Percentiles rank a stretch among this genome's conserved stretches.
Conservation (phyloP, 2,329 filamentous ascomycete species). For the Ophiostoma montium region DNA sequence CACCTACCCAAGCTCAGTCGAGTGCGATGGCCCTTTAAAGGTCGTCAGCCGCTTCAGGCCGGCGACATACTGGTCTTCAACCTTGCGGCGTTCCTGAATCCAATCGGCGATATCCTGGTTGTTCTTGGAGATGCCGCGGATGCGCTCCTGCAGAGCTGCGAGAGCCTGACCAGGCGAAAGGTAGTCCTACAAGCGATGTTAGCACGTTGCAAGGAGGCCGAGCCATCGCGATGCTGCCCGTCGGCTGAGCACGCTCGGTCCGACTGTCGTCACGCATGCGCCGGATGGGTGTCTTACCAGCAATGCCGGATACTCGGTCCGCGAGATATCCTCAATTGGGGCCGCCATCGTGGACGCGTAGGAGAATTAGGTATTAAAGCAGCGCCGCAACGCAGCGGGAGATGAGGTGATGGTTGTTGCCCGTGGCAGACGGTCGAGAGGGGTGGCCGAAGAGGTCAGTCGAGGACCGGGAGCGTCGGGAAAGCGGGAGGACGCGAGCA, state of each 20-base stretch:
- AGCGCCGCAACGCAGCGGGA: background rate
- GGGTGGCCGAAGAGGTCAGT: background rate
- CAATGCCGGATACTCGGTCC: slow-evolving; percentile 86
- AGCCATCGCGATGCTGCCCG: too few relatives aligned
- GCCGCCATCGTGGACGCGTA: background rate
- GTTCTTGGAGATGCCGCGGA: slow-evolving; percentile 72
- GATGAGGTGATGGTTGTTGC: background rate
- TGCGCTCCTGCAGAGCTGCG: slow-evolving; percentile 67
- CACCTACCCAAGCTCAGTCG: slow-evolving; percentile 69
- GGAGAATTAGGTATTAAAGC: background rate
- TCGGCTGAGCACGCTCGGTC: background rate
- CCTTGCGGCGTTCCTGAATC: slow-evolving; percentile 86
- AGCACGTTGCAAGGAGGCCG: slow-evolving; percentile 1
- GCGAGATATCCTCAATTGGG: slow-evolving; percentile 59
- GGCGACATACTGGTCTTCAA: slow-evolving; percentile 81
- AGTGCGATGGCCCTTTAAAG: slow-evolving; percentile 58
- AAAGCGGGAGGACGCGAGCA: background rate
- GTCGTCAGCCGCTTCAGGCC: slow-evolving; percentile 68
- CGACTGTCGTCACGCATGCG: too few relatives aligned
- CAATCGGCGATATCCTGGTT: slow-evolving; percentile 92
- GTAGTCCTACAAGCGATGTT: slow-evolving; percentile 42
- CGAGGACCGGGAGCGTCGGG: background rate
- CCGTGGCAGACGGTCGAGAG: background rate
- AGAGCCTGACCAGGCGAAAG: slow-evolving; percentile 75
- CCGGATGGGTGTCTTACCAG: slow-evolving; percentile 48